Percentiles rank a stretch among this genome's conserved stretches.
Evolutionary conservation across 352 stramenopile genomes (phyloP).

Genomic region (Phytophthora megakarya): DNA sequence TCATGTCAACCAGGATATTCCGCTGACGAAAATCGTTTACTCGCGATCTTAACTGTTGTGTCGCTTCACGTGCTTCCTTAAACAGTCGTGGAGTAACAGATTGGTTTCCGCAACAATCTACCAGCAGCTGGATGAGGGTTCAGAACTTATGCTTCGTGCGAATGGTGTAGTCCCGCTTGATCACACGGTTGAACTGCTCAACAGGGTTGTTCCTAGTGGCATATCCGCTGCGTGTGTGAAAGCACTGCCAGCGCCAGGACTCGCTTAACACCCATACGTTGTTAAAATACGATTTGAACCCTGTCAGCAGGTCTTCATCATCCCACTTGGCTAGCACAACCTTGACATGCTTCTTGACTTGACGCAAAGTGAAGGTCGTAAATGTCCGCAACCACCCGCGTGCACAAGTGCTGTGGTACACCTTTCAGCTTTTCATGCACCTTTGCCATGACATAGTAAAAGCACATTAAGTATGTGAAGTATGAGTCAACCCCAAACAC

Average conservation of each 20-base stretch:
- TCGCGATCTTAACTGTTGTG: neutral
- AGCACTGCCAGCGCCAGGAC: conserved; percentile 24
- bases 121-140: neutral
- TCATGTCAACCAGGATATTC: too few species aligned
- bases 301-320: neutral
- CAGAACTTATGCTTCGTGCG: conserved; percentile 10
- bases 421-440: conserved; percentile 29
- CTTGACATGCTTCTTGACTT: neutral
- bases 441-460: conserved; percentile 34
- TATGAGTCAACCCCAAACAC: conserved; percentile 7
- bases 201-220: conserved; percentile 4
- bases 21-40: conserved; percentile 9
- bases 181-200: conserved; percentile 14
- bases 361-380: conserved; percentile 26
- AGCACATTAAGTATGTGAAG: conserved; percentile 27
- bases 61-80: neutral
- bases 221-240: conserved; percentile 3
- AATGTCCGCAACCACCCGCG: conserved; percentile 17
- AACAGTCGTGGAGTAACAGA: neutral
- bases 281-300: neutral
- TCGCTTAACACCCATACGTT: neutral
- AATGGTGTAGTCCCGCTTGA: too few species aligned
- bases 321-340: neutral
- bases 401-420: neutral
- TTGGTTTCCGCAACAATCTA: conserved; percentile 1